Evolutionary conservation across 805 yeast genomes (phyloP).

Genomic region (Wickerhamiella shivajii): DNA sequence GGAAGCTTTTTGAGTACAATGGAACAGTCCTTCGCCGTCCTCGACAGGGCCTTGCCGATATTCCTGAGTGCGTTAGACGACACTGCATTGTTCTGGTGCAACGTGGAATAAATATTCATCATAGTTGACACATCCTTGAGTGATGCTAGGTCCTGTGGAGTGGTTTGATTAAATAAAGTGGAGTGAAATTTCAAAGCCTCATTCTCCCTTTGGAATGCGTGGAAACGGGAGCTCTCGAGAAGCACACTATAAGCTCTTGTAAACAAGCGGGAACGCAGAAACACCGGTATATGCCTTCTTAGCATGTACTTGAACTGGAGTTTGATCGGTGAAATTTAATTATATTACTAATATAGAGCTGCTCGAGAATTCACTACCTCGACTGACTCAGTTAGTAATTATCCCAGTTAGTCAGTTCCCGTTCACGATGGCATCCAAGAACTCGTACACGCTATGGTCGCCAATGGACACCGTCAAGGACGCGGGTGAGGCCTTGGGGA

Average conservation of each 20-base stretch:
- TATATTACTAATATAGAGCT: too few relatives aligned
- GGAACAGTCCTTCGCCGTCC: slow-evolving; percentile 16
- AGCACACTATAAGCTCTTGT: too few relatives aligned
- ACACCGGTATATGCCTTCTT: too few relatives aligned
- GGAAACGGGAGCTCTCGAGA: too few relatives aligned
- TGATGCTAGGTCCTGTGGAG: slow-evolving; percentile 9
- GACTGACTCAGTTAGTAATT: too few relatives aligned
- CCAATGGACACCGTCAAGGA: slow-evolving; percentile 94
- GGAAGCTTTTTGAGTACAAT: slow-evolving; percentile 12
- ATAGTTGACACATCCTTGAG: slow-evolving; percentile 16
- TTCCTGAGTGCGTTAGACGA: slow-evolving; percentile 5
- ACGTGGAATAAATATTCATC: slow-evolving; percentile 11
- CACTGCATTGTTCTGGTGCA: slow-evolving; percentile 6
- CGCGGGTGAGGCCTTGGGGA: slow-evolving; percentile 84
- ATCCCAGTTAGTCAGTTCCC: too few relatives aligned
- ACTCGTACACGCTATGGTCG: slow-evolving; percentile 89
- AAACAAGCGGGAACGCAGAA: too few relatives aligned
- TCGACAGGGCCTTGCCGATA: slow-evolving; percentile 12
- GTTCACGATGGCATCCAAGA: too few relatives aligned
- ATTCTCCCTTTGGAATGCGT: slow-evolving; percentile 5
- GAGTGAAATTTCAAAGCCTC: slow-evolving; percentile 10
- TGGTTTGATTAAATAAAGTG: slow-evolving; percentile 16
- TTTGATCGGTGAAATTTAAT: too few relatives aligned
- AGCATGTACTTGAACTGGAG: too few relatives aligned
- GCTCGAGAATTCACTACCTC: too few relatives aligned